A percentile compares a stretch with the other conserved stretches of the same genome.
Evolutionary conservation across 345 rosid genomes (phyloP).

Genomic region (Camelina laxa): DNA sequence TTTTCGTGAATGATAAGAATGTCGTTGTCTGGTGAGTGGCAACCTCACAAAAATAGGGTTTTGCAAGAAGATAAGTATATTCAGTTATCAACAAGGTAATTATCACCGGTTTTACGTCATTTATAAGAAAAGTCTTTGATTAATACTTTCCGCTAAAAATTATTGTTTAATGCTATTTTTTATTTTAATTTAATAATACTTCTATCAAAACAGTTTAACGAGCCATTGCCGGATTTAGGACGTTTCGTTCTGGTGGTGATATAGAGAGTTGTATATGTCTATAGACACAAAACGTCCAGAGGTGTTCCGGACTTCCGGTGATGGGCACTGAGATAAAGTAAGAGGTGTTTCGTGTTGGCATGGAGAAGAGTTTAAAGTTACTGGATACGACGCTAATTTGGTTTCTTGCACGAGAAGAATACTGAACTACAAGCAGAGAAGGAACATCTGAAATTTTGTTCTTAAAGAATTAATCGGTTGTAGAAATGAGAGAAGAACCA

Average conservation of each 20-base stretch:
- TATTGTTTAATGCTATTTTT: too few relatives aligned
- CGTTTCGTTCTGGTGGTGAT: too few relatives aligned
- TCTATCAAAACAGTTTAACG: too few relatives aligned
- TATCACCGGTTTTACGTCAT: background rate
- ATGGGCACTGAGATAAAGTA: background rate
- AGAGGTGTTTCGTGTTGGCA: background rate
- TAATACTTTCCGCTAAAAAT: background rate
- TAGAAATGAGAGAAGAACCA: conserved; percentile 35
- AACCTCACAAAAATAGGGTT: background rate
- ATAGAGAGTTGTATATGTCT: too few relatives aligned
- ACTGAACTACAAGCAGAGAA: background rate
- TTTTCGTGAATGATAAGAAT: background rate
- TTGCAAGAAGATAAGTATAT: background rate
- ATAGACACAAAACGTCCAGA: too few relatives aligned
- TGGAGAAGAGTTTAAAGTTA: background rate
- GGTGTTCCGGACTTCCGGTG: too few relatives aligned
- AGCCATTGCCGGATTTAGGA: too few relatives aligned
- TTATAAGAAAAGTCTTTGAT: background rate
- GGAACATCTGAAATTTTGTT: background rate
- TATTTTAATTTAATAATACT: too few relatives aligned
- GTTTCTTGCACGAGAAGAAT: conserved; percentile 9
- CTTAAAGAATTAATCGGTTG: background rate
- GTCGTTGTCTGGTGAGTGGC: background rate
- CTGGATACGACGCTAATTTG: background rate
- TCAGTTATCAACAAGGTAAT: background rate